Base-by-base conservation (phyloP, 768 basidiomycete species). In the Suillus sp. region DNA sequence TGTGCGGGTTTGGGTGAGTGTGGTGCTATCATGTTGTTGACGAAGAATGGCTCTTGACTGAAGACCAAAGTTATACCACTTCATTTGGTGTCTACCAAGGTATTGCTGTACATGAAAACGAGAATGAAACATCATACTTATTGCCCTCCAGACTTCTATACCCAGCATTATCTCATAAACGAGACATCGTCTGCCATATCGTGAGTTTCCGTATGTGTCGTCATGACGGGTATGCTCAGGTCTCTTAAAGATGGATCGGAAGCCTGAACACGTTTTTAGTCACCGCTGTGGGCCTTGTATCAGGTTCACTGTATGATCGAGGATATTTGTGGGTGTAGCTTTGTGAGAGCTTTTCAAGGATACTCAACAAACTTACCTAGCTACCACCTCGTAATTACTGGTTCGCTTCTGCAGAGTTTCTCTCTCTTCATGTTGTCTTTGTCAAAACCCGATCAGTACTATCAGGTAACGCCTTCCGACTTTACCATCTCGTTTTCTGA, bases 271-370 rank as follows among this genome's bases (percentile, higher is more conserved):
- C 84, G 8, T 79, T 82, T 60, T 70, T 85, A 14, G 71, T 80
- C 30, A 70, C 83, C 42, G 74, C 79, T 7, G 73, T 75, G 47
- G 83, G 84, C 1, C 69, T 84, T n/a, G 55, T 81, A 42, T 75
- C 79, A 5, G 85, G 85, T 13, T 75, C 80, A 50, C 69, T 80
- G 4, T 84, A 83, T 65, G 86, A 86, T 51, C 76, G 75, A 22
- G 85, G 86, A 57, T 81, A 84, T 70, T 85, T 84, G 81, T 82
- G 66, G 65, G 79, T 65, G 22, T 37, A 16, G 38, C 27, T 22
- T 38, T 37, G 14, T 37, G 40, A 22, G 54, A 61, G 14, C 54
- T 11, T 48, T 34, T 40, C 35, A 2, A 40, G 11, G 50, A 37
- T 35, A 37, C 58, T 60, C 13, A 63, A 6, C 22, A 38, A 38